Base-by-base conservation (phyloP, 1,139 yeast genomes). In the Sugiyamaella sp. region DNA sequence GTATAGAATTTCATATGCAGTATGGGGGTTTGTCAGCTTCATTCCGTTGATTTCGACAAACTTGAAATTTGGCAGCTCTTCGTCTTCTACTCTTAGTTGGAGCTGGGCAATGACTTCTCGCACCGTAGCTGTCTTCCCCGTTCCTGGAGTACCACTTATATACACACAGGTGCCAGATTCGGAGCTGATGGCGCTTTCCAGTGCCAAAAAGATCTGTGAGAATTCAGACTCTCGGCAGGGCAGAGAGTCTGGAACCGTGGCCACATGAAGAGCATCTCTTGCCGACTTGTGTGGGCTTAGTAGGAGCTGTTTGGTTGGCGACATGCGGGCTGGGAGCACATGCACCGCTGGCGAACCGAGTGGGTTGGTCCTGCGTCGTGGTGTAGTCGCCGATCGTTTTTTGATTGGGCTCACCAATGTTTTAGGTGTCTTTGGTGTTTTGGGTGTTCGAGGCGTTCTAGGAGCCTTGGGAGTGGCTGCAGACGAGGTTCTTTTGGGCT, bases 101-200 rank as follows among this genome's bases (percentile, higher is more conserved):
- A 93, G 72, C 63, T 86, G 90, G 24, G 80, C 77, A 43, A 95
- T 79, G 0, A 88, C 98, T 63, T 90, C 96, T 55, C 96, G 74
- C 2, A 93, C 85, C 0, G 98, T 93, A 4, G 96, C 95, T 0
- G 99, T 93, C 68, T 93, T 93, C 12, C 99, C 99, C 3, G 95
- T 91, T 9, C 99, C 99, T 0, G 99, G 99, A 0, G 97, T 90
- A 1, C 99, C 99, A 70, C 97, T 89, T 4, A 93, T 84, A 65
- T 91, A 93, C 4, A 93, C 73, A 63, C 97, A 89, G 17, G 93
- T 81, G 0, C 99, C 98, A 1, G 86, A 80, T 44, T 81, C 81
- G 16, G 85, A 80, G 52, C 79, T 78, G 32, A 93, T 81, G 1
- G 97, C 89, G 49, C 83, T 78, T 63, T 89, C 93, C n/a, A 93